Base-by-base conservation (phyloP, 352 stramenopile genomes). In the Phytophthora ramorum region DNA sequence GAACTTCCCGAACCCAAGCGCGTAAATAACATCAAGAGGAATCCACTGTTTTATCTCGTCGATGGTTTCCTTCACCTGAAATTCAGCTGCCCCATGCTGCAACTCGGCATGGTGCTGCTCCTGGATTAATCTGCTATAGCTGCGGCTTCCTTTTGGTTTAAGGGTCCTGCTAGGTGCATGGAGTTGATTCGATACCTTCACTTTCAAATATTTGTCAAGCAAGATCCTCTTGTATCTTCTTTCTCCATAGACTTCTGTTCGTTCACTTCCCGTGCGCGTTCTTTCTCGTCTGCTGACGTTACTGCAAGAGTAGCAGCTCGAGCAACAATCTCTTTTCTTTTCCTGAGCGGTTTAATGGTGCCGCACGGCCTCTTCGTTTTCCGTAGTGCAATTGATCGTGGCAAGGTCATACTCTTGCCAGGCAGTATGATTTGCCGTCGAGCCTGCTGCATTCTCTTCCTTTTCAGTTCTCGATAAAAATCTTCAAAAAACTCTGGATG, bases 21-120 rank as follows among this genome's bases (percentile, higher is more conserved):
- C 72, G 34, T 92, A 91, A 51, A 92, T 79, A 14, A 88, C 69
- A 20, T 92, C 84, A 7, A 92, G 75, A 7, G 84, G 81, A 5
- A 92, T 64, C 64, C 71, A 87, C 34, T 81, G 73, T 35, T 73
- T 80, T 49, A 92, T 79, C 22, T 89, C 81, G 3, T 60, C 22
- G 12, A 90, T 71, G 1, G 75, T 78, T 45, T 79, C 59, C 5
- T 81, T 72, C 1, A 89, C 69, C 12, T 78, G 75, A 16, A 35
- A 61, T 35, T 83, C 68, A 4, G 78, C 75, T 0, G 30, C 62
- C 2, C 58, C 63, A 13, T 77, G 64, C 3, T 73, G 52, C 2
- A 43, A 19, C n/a, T 75, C 41, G 2, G 44, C 48, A 9, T 45
- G 6, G 1, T 61, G 44, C 12, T 62, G 45, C 10, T 69, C 55